phyloP scores from a whole-genome alignment of 163 green algal genomes.

The Scenedesmus sp. region DNA sequence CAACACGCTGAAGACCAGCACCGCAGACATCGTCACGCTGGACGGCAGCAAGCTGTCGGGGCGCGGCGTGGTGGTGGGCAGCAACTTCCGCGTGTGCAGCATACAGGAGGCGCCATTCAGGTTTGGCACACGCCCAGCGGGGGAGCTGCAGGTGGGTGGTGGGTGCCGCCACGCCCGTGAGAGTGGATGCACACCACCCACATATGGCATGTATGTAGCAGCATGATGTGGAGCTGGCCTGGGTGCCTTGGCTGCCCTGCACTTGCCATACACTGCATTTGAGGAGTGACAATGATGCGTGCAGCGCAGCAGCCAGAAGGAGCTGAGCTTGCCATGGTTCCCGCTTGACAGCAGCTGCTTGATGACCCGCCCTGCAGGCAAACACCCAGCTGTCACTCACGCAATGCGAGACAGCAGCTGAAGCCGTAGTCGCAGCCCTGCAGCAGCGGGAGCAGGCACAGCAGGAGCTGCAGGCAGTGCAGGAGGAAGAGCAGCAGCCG shows the following conservation, averaged over 20 bases:
- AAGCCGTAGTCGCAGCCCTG: constrained; percentile 1
- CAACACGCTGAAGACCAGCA: constrained; percentile 62
- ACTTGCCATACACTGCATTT: too few species aligned
- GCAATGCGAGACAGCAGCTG: constrained; percentile 20
- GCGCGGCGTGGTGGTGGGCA: constrained; percentile 76
- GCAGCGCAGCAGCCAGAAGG: not conserved
- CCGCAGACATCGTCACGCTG: constrained; percentile 76
- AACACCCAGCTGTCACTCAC: not conserved
- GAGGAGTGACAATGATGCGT: too few species aligned
- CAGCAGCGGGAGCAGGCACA: constrained; percentile 35
- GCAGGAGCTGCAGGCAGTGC: not conserved
- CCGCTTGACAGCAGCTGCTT: too few species aligned
- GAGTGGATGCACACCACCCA: too few species aligned
- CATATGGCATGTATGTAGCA: not conserved
- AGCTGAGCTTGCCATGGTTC: too few species aligned
- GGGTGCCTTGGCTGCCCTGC: too few species aligned
- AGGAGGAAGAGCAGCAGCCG: constrained; percentile 2
- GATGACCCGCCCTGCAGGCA: not conserved
- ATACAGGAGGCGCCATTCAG: constrained; percentile 64
- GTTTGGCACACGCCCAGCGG: constrained; percentile 65
- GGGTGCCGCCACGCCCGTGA: too few species aligned
- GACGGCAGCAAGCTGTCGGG: constrained; percentile 69
- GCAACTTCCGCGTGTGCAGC: constrained; percentile 66
- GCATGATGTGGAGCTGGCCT: not conserved
- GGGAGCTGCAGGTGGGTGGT: constrained; percentile 26